A percentile compares a stretch with the other conserved stretches of the same genome.
Evolutionary conservation across 2,329 filamentous ascomycete species (phyloP).

Genomic region (Cladobotryum protrusum): DNA sequence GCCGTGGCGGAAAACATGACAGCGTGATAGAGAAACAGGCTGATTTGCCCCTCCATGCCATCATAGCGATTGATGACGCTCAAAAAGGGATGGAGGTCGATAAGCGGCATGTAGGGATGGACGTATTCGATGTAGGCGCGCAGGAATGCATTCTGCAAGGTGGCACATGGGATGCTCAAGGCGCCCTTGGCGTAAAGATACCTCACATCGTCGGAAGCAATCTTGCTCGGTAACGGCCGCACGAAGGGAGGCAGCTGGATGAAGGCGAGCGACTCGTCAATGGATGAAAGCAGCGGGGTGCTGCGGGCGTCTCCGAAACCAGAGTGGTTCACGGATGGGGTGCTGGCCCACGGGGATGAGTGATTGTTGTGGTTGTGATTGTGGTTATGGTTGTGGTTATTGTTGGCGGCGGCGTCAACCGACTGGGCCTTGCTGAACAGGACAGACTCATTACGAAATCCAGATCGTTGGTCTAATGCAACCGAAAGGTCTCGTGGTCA

Average conservation of each 20-base stretch:
- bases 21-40: slow-evolving; percentile 83
- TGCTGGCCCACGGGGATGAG: slow-evolving; percentile 14
- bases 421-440: slow-evolving; percentile 18
- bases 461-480: slow-evolving; percentile 30
- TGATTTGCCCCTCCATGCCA: slow-evolving; percentile 65
- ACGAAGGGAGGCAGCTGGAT: slow-evolving; percentile 61
- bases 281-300: slow-evolving; percentile 39
- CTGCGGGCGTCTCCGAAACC: slow-evolving; percentile 32
- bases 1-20: slow-evolving; percentile 92
- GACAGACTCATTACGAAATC: slow-evolving; percentile 28
- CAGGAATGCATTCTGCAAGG: slow-evolving; percentile 73
- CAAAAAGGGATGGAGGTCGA: slow-evolving; percentile 61
- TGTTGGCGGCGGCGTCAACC: slow-evolving; percentile 13
- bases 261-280: slow-evolving; percentile 40
- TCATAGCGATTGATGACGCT: slow-evolving; percentile 58
- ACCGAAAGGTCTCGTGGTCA: slow-evolving; percentile 26
- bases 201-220: slow-evolving; percentile 73
- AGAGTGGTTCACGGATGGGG: slow-evolving; percentile 17
- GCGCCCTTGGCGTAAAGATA: slow-evolving; percentile 83
- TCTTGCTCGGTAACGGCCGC: slow-evolving; percentile 68
- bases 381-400: too few relatives aligned
- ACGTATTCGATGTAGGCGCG: slow-evolving; percentile 83
- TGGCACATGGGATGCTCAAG: slow-evolving; percentile 63
- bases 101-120: slow-evolving; percentile 86
- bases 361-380: background rate